Percentiles rank a stretch among this genome's conserved stretches.
phyloP scores from a whole-genome alignment of 495 filamentous ascomycete species.

The Penicillium alfredii region DNA sequence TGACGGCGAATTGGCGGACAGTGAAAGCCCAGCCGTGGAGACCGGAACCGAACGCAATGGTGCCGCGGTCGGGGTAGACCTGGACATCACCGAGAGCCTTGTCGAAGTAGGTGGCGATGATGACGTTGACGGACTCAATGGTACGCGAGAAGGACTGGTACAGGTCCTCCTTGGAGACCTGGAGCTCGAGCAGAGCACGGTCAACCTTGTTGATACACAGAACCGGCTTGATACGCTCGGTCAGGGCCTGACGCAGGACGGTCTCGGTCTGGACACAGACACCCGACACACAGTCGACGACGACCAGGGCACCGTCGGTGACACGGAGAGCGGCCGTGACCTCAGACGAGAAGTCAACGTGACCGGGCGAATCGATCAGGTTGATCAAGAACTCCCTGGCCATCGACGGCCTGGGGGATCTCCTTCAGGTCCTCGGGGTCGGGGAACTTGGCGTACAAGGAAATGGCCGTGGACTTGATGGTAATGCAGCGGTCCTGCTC shows the following conservation, averaged over 20 bases:
- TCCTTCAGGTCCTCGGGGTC: conserved; percentile 91
- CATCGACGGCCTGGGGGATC: conserved; percentile 79
- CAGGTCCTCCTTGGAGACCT: conserved; percentile 96
- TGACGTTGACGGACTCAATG: conserved; percentile 99
- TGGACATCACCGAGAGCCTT: conserved; percentile 95
- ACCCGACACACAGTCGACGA: conserved; percentile 99
- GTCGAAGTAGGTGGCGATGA: conserved; percentile 98
- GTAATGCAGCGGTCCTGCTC: conserved; percentile 99
- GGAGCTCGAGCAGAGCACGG: conserved; percentile 95
- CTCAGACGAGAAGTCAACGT: conserved; percentile 99
- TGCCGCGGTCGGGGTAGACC: conserved; percentile 94
- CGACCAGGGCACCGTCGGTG: conserved; percentile 98
- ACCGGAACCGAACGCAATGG: conserved; percentile 98
- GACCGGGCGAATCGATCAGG: conserved; percentile 98
- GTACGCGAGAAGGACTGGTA: conserved; percentile 99
- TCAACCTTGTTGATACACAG: conserved; percentile 99
- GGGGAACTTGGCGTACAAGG: conserved; percentile 81
- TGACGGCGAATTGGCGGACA: conserved; percentile 91
- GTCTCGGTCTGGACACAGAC: conserved; percentile 99
- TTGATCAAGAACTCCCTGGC: conserved; percentile 99
- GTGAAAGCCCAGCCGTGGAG: conserved; percentile 99
- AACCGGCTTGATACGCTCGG: conserved; percentile 99
- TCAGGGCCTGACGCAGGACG: conserved; percentile 96
- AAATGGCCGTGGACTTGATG: conserved; percentile 99
- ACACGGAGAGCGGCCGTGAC: conserved; percentile 99